Evolutionary conservation across 345 rosid species (phyloP), one percentile per base, ranked within the genome.

Genomic region (Isatis tinctoria): DNA sequence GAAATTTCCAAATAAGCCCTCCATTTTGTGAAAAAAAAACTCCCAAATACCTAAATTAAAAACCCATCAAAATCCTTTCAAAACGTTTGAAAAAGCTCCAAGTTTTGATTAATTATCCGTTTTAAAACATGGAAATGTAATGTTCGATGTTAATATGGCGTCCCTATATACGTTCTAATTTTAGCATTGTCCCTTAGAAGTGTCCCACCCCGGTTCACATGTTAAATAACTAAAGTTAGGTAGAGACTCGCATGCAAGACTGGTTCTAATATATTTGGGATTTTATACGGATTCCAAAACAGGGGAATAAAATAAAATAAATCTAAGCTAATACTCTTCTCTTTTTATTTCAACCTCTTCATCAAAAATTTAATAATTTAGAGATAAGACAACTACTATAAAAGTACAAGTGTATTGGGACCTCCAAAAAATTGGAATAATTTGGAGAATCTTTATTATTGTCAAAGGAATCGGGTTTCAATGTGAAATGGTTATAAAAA

Each of bases 381-480:
- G 47, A 33, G 56, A 54, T n/a, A 9, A 54, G 32, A 74, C 66
- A 73, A 37, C 20, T n/a, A 14, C 11, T 48, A 58, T 57, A 66
- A 74, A 65, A 67, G n/a, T n/a, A 67, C 73, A 74, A 39, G 36
- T 67, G 73, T 37, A 67, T 39, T 70, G 73, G 76, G 71, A 64
- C 71, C 73, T 66, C 20, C 40, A 65, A 45, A 16, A 47, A 26
- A 10, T 33, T 24, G 13, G 18, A 73, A 65, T 65, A 30, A 56
- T 65, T 63, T 73, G 12, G 69, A 69, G 69, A 60, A 68, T 75
- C 78, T 59, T 74, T 59, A 60, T 2, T 4, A 67, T 37, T 48
- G 78, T 52, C 79, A 68, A 75, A 67, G 69, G 24, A 49, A 40
- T 5, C 69, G 47, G 63, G 79, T 68, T 74, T 67, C 37, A 60